Base-by-base conservation (phyloP, 2,329 filamentous ascomycete species). In the Colletotrichum salicis region DNA sequence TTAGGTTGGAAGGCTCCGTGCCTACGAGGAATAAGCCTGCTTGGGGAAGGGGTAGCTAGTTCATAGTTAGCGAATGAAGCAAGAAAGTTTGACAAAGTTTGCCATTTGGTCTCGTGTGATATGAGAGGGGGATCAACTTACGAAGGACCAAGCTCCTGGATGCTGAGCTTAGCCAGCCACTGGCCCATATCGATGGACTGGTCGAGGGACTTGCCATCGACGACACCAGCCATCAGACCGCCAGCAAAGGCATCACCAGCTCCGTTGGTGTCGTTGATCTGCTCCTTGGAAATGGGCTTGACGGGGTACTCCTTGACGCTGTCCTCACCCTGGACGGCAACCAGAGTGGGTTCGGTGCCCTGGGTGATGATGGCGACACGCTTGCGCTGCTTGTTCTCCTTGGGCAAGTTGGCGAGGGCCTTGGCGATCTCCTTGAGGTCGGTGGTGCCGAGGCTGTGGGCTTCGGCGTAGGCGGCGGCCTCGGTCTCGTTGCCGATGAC, bases 401-500 rank as follows among this genome's bases (percentile, higher is more conserved):
- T 98, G 81, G 95, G 94, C 74, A 97, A 88, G 80, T 93, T 91
- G 80, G 95, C 95, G 76, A 99, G 90, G 82, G 91, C 86, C 86
- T 93, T 92, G 77, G 94, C 95, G 79, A 98, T 96, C 83, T 93
- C 92, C 80, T 92, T 90, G 80, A 97, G 90, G 82, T 96, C 92
- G 78, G 91, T 93, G 77, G 90, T 92, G 76, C 87, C 87, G 78
- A 96, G 88, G 76, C 87, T 87, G 84, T 97, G 95, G 71, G 91
- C 91, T 82, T 95, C 92, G 75, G 95, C 94, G 84, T 96, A 99
- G 69, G 95, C 88, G 77, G 91, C 90, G 60, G 95, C 96, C 86
- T 99, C 96, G 76, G 94, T 93, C 91, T 99, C 96, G 86, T 99
- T 99, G 80, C 95, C 96, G 82, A 99, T 93, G 73, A 98, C 88